Percentiles rank a stretch among this genome's conserved stretches.
These are phyloP conservation scores for Wickerhamomyces subpelliculosus DNA, from an alignment of 805 yeast genomes.

Conservation along the genomic window DNA sequence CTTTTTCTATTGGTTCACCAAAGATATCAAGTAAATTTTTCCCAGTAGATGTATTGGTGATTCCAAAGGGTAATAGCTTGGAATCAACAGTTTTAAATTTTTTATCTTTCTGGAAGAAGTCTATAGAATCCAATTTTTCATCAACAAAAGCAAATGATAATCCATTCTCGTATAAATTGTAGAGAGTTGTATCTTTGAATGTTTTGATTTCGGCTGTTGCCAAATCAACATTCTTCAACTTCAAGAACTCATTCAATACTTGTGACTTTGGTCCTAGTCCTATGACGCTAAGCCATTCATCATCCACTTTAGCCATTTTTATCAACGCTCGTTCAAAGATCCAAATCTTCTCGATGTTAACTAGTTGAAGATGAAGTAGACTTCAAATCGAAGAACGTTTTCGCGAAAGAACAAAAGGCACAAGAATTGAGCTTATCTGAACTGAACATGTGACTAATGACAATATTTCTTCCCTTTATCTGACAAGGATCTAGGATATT, in stretches of 20 bases:
- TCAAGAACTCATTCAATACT: not conserved
- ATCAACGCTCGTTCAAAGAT: too few relatives aligned
- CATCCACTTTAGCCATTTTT: too few relatives aligned
- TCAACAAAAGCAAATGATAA: slow-evolving; percentile 13
- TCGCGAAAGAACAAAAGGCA: too few relatives aligned
- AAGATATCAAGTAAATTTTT: slow-evolving; percentile 23
- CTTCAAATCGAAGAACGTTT: too few relatives aligned
- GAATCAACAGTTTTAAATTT: slow-evolving; percentile 11
- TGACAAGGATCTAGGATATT: too few relatives aligned
- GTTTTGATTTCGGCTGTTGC: not conserved
- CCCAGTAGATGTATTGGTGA: slow-evolving; percentile 20
- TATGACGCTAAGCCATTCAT: not conserved
- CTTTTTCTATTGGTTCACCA: slow-evolving; percentile 36
- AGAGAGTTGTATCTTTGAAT: slow-evolving; percentile 2
- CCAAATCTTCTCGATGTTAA: too few relatives aligned
- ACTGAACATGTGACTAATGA: not conserved
- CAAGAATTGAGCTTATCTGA: too few relatives aligned
- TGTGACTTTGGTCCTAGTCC: not conserved
- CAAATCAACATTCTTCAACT: not conserved
- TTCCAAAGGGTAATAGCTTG: slow-evolving; percentile 12
- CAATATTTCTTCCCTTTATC: too few relatives aligned
- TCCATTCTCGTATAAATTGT: slow-evolving; percentile 20
- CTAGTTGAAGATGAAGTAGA: too few relatives aligned
- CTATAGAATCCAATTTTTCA: slow-evolving; percentile 26
- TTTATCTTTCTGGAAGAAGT: slow-evolving; percentile 23